These are phyloP conservation scores for Pontederia paniculata DNA, from an alignment of 176 grass and related monocot species.

Conservation along the genomic window DNA sequence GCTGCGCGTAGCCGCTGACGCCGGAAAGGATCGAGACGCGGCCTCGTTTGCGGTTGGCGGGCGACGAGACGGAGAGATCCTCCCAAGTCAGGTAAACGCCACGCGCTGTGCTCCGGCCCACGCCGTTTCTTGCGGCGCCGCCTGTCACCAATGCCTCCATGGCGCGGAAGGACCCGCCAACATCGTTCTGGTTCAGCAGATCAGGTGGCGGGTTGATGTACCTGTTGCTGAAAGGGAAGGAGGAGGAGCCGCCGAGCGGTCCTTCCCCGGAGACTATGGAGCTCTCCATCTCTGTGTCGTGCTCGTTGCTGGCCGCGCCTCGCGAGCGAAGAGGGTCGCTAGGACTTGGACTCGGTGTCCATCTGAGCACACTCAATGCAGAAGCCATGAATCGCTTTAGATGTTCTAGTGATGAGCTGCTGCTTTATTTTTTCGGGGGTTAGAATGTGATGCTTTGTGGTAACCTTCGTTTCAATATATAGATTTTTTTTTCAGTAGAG, in stretches of 20 bases:
- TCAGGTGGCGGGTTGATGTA: too few relatives aligned
- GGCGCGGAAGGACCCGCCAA: too few relatives aligned
- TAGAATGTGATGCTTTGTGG: too few relatives aligned
- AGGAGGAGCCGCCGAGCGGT: neutral
- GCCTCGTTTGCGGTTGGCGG: neutral
- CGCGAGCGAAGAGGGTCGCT: constrained; percentile 14
- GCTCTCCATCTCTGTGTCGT: constrained; percentile 1
- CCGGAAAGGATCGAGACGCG: neutral
- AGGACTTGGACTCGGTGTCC: constrained; percentile 32
- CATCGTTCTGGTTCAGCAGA: too few relatives aligned
- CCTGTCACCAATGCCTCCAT: too few relatives aligned
- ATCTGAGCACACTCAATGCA: constrained; percentile 8
- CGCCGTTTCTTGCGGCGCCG: too few relatives aligned
- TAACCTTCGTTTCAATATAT: too few relatives aligned
- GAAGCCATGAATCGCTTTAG: constrained; percentile 22
- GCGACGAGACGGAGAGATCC: neutral
- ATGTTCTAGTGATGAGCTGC: too few relatives aligned
- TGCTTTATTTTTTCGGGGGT: too few relatives aligned
- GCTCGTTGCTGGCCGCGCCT: neutral
- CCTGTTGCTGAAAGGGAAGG: constrained; percentile 1
- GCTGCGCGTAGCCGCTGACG: constrained; percentile 1
- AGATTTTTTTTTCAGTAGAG: too few relatives aligned
- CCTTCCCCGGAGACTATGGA: neutral
- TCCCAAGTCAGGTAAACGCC: neutral
- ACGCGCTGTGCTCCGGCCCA: neutral